Percentiles rank a stretch among this genome's conserved stretches.
phyloP scores from a whole-genome alignment of 257 asterid genomes.

The Solanum chmielewskii region DNA sequence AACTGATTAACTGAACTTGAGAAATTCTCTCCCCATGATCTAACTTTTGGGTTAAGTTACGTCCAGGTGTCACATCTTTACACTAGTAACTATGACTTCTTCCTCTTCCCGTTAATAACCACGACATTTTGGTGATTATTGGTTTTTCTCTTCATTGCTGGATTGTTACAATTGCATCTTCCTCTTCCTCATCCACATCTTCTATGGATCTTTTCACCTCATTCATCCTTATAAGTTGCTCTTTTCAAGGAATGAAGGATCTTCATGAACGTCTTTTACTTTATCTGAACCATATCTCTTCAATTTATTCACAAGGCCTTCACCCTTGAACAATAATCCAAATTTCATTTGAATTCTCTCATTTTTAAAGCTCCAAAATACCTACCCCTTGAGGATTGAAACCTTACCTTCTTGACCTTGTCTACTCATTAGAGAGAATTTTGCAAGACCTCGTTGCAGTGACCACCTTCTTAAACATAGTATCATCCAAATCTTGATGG shows the following conservation, averaged over 20 bases:
- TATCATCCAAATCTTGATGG: neutral
- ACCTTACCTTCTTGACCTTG: neutral
- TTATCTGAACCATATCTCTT: no score
- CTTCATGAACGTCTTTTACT: no score
- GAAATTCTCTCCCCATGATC: neutral
- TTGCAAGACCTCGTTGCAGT: neutral
- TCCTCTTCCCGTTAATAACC: neutral
- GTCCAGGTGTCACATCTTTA: neutral
- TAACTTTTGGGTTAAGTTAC: neutral
- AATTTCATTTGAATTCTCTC: neutral
- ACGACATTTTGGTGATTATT: neutral
- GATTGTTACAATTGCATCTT: neutral
- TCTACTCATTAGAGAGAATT: neutral
- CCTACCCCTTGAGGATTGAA: neutral
- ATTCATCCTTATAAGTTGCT: no score
- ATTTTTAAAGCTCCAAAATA: neutral
- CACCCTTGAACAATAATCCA: neutral
- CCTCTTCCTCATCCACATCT: neutral
- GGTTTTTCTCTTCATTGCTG: neutral
- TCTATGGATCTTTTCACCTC: no score
- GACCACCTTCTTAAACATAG: neutral
- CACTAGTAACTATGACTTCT: neutral
- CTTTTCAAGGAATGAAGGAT: no score
- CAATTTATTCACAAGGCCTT: no score
- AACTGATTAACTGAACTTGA: neutral